These are phyloP conservation scores for Fonsecaea pedrosoi DNA, from an alignment of 2,329 filamentous ascomycete species.

Conservation along the genomic window DNA sequence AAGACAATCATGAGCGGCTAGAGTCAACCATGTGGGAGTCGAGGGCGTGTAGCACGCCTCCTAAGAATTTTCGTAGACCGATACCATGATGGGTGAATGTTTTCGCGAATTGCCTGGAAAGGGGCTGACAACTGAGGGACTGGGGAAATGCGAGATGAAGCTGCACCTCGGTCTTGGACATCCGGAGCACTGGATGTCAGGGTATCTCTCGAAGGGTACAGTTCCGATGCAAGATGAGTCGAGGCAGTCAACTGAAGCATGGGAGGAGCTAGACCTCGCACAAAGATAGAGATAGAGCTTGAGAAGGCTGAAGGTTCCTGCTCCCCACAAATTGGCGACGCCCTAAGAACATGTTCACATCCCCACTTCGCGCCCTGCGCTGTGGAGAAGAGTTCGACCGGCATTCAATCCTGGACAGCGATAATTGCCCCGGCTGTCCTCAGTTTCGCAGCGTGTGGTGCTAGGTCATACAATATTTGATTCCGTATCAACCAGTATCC, in stretches of 20 bases:
- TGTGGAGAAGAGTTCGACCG: conserved; percentile 7
- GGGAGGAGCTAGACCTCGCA: neutral
- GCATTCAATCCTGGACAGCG: neutral
- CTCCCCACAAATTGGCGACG: conserved; percentile 9
- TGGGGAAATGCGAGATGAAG: conserved; percentile 4
- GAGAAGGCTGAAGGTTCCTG: conserved; percentile 13
- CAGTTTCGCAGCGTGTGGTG: neutral
- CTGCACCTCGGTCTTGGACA: neutral
- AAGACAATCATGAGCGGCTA: neutral
- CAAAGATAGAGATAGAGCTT: neutral
- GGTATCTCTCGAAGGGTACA: neutral
- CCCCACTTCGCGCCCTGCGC: neutral
- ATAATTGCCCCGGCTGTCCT: neutral
- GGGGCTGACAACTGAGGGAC: neutral
- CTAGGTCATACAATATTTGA: neutral
- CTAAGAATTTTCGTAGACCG: conserved; percentile 21
- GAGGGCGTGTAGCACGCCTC: conserved; percentile 2
- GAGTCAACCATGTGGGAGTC: conserved; percentile 11
- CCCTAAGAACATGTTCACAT: neutral
- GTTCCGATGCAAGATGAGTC: conserved; percentile 7
- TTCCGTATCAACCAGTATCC: neutral
- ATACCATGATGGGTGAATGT: conserved; percentile 27
- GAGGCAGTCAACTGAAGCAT: neutral
- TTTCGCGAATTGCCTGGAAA: conserved; percentile 20
- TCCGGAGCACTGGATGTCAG: neutral